Conservation (phyloP, 345 rosid genomes). For the Ceriops zippeliana region DNA sequence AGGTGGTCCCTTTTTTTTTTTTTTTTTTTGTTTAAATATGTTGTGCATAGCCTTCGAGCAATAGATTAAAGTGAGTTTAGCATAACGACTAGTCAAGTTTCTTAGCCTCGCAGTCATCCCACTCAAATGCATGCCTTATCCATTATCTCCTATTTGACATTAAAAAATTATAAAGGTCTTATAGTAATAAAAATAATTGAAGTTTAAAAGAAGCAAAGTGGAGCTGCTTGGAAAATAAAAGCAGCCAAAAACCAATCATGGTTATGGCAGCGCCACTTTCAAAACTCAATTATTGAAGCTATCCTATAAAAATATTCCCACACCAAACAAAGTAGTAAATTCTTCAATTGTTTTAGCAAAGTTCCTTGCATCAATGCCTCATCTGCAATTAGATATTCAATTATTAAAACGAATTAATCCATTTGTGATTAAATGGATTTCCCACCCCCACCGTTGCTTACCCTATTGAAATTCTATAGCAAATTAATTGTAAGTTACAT, state of each 20-base stretch:
- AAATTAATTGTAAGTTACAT: not conserved
- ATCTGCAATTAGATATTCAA: not conserved
- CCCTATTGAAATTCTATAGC: not conserved
- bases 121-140: slow-evolving; percentile 24
- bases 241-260: slow-evolving; percentile 19
- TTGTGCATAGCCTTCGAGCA: not conserved
- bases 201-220: not conserved
- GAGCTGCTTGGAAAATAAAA: slow-evolving; percentile 15
- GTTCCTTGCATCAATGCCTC: not conserved
- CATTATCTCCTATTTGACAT: slow-evolving; percentile 16
- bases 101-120: slow-evolving; percentile 6
- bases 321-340: slow-evolving; percentile 24
- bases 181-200: not conserved
- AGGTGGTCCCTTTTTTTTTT: not conserved
- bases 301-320: slow-evolving; percentile 15
- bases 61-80: slow-evolving; percentile 12
- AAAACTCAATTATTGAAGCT: slow-evolving; percentile 10
- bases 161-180: not conserved
- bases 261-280: slow-evolving; percentile 15
- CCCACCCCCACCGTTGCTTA: not conserved
- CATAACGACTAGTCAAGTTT: not conserved
- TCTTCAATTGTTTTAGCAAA: not conserved
- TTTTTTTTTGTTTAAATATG: not conserved
- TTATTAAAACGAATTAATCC: slow-evolving; percentile 1
- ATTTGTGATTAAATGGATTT: slow-evolving; percentile 3